Base-by-base conservation (phyloP, 139 green algal genomes). In the Yamagishiella unicocca region DNA sequence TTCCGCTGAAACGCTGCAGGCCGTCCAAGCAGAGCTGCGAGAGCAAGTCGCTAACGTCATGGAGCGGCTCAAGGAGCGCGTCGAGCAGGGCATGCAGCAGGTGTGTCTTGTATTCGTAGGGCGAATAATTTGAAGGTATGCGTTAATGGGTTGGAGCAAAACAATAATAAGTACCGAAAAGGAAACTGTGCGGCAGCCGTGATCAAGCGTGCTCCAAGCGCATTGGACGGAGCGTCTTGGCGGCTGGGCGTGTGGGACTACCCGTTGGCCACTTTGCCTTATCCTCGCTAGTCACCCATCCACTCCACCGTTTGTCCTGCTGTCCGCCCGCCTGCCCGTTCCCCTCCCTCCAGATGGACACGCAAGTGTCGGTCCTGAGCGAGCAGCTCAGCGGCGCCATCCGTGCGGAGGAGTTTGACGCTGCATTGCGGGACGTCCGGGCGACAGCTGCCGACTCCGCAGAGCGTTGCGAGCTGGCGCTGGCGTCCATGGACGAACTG, bases 21-120 rank as follows among this genome's bases (percentile, higher is more conserved):
- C 24, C 4, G 25, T 77, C 50, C 50, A 67, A 33, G 71, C 37
- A 9, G 46, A 76, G 29, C 54, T 83, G 54, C 55, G 45, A 6
- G 40, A 79, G 54, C 83, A 88, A 72, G 55, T 88, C 21, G 70
- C n/a, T 1, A 76, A 8, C 17, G 70, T 82, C 0, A 71, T 88
- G 83, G 70, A 88, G 35, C 35, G 38, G 31, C 37, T 88, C 12
- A 72, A 88, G 68, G 70, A 71, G 46, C 64, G 67, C 22, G 50
- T 81, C 33, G 82, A 77, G 42, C 62, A 77, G 40, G 43, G 62
- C 79, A 76, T 77, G 79, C 40, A 85, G n/a, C 40, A 79, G 81
- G 64, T 87, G 27, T 25, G 73, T 27, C 24, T 6, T 40, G 27
- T 10, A 21, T 42, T 40, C 58, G 25, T 67, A 67, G 25, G 25